Base-by-base conservation (phyloP, 352 stramenopile species). In the Pythium vanterpoolii region DNA sequence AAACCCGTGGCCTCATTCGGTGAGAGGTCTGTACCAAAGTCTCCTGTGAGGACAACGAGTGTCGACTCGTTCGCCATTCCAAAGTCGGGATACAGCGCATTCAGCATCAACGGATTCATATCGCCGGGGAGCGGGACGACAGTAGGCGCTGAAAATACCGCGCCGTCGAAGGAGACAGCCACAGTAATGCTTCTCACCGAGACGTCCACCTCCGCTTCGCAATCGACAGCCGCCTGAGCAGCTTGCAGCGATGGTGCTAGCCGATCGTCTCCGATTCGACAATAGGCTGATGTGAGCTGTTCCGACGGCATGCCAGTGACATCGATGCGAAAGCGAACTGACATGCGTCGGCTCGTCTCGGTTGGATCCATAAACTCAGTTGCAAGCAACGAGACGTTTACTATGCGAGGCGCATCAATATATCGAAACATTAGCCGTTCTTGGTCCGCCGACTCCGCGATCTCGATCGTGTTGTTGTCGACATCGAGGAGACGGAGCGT, bases 61-160 rank as follows among this genome's bases (percentile, higher is more conserved):
- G 36, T 62, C 9, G 26, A 28, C 6, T 43, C 43, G 9, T 54
- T 19, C 6, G 26, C 14, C 5, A 43, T 3, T n/a, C 63, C 56
- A 43, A 70, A 62, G 1, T 44, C 16, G 3, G 63, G 56, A 43
- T 27, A 52, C 8, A 67, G 26, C 9, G 13, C 10, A 7, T 45
- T 4, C 7, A 66, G 27, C 38, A 30, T 18, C 4, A 44, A 5
- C 9, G 51, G 34, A 1, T 61, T 18, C 1, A n/a, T 27, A 21
- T 28, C 31, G 10, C 27, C 1, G 4, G 60, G 40, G 27, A 67
- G 46, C 27, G 7, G 14, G 18, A 67, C 30, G 16, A 21, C n/a
- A 2, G 36, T n/a, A 1, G 45, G 26, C 5, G 46, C 38, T n/a
- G 60, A 67, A 23, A 67, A 67, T 2, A 43, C 6, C 10, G n/a